Conservation (phyloP, 1,284 basidiomycete species). For the Ganoderma meredithae region DNA sequence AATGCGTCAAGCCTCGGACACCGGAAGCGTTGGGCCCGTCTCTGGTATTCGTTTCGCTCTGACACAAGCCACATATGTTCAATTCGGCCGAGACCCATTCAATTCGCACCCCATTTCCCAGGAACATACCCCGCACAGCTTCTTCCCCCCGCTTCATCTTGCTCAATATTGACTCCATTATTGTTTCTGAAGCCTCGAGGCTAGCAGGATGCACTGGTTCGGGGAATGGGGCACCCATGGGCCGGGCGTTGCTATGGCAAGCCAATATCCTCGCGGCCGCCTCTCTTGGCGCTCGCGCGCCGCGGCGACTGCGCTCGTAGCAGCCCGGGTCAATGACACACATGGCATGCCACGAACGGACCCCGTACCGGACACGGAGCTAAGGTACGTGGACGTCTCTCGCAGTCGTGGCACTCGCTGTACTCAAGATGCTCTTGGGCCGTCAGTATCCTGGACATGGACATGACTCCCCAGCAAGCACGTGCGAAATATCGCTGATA, state of each 20-base stretch:
- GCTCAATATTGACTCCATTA: not conserved
- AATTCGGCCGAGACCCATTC: not conserved
- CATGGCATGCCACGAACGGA: slow-evolving; percentile 10
- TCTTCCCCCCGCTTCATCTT: not conserved
- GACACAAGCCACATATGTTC: slow-evolving; percentile 24
- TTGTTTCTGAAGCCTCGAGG: slow-evolving; percentile 14
- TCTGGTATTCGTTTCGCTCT: slow-evolving; percentile 11
- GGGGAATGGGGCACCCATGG: not conserved
- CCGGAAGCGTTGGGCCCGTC: slow-evolving; percentile 10
- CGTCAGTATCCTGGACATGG: slow-evolving; percentile 27
- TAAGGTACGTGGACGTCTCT: slow-evolving; percentile 25
- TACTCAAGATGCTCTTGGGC: slow-evolving; percentile 17
- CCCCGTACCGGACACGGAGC: slow-evolving; percentile 15
- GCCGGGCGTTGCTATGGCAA: slow-evolving; percentile 15
- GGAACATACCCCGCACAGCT: slow-evolving; percentile 14
- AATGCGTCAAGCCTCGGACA: not conserved
- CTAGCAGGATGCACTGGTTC: not conserved
- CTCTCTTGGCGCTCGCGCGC: not conserved
- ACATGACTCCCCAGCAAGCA: slow-evolving; percentile 31
- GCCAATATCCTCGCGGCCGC: not conserved
- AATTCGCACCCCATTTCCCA: not conserved
- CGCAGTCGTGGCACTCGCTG: slow-evolving; percentile 11
- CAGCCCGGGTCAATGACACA: slow-evolving; percentile 9
- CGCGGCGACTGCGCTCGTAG: slow-evolving; percentile 11
- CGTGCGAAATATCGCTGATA: slow-evolving; percentile 29